Conservation (phyloP, 139 green algal species). For the Asterochloris erici region DNA sequence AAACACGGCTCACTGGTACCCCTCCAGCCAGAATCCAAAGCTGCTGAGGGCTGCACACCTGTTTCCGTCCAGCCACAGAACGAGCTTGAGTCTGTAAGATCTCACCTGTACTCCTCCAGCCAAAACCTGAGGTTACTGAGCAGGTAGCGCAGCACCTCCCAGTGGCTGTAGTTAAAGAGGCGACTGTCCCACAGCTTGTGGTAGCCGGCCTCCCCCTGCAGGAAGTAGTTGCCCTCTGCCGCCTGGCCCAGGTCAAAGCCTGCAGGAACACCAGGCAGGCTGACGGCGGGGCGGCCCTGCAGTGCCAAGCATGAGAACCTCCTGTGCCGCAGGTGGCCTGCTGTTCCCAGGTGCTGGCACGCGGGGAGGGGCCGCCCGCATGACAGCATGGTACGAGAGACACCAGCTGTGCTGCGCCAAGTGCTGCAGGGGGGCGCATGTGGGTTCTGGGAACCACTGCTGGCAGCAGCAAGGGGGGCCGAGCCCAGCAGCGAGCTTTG, state of each 20-base stretch:
- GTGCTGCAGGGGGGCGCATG: not conserved
- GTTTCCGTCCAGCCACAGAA: no score
- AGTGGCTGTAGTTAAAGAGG: slow-evolving; percentile 87
- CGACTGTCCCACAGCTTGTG: slow-evolving; percentile 89
- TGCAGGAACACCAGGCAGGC: not conserved
- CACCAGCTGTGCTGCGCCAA: not conserved
- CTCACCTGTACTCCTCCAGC: slow-evolving; percentile 88
- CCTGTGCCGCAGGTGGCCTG: not conserved
- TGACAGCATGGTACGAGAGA: not conserved
- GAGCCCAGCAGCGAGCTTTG: no score
- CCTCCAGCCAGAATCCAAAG: no score
- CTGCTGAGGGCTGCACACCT: no score
- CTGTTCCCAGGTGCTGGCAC: not conserved
- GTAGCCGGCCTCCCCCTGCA: slow-evolving; percentile 76
- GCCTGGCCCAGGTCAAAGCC: slow-evolving; percentile 88
- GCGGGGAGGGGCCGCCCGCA: no score
- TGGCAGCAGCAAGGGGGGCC: not conserved
- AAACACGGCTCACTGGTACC: no score
- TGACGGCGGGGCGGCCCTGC: not conserved
- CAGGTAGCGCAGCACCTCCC: slow-evolving; percentile 81
- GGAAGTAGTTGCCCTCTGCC: slow-evolving; percentile 83
- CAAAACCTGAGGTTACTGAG: slow-evolving; percentile 94
- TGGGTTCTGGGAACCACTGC: not conserved
- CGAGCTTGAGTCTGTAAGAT: not conserved
- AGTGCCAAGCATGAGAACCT: not conserved